Evolutionary conservation across 345 rosid genomes (phyloP), one percentile per base, ranked within the genome.

Genomic region (Eucalyptus pauciflora): DNA sequence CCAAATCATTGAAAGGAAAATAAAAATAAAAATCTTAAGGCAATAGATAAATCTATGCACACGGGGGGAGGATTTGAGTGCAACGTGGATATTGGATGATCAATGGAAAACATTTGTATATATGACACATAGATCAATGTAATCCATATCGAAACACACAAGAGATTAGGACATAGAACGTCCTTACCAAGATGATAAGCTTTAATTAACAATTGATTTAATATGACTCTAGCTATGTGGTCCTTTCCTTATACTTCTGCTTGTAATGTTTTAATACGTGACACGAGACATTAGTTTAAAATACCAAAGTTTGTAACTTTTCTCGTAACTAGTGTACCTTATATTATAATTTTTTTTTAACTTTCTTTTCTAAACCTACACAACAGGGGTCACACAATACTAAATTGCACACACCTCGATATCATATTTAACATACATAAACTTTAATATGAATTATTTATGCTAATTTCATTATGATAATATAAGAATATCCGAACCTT

Each of bases 361-460:
- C 25, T 71, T 71, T 37, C 14, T 4, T 71, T 1, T 10, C 8
- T 71, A 5, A 9, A 33, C 2, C 13, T 9, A 33, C 24, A 33
- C 81, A 8, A 71, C 1, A 18, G 7, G 46, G 7, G 1, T 18
- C 4, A 1, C 7, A 33, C 0, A 2, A 33, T 2, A 69, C 80
- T 16, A 31, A 33, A 17, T 37, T 71, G 20, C 25, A 20, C 45
- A 71, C 3, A 0, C 7, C 13, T 22, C 6, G 4, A 10, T 18
- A 71, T 33, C 25, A 33, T 71, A 71, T 18, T 10, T 37, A 10
- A 18, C 14, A 33, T 33, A 10, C 46, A 17, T 37, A 37, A 71
- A 17, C 1, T 71, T 20, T 37, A 18, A 0, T 5, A 17, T 33
- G 10, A n/a, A 0, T n/a, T 29, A 62, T 13, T 12, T 29, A 62